Evolutionary conservation across 305 asterid genomes (phyloP).

Genomic region (Lippia alba): DNA sequence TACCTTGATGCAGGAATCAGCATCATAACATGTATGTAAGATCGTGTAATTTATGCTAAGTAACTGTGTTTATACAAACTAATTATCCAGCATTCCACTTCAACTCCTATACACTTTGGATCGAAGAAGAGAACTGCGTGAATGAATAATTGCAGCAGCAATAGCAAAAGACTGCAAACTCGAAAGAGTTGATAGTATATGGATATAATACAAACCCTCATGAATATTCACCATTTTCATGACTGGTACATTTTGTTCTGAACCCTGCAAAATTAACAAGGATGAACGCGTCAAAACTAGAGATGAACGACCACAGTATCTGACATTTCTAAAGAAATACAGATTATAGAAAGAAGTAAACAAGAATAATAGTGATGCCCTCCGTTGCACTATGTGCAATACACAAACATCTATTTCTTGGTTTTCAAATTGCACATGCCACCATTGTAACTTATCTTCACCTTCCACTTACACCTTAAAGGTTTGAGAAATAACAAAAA

Average conservation of each 20-base stretch:
- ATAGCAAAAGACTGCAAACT: constrained; percentile 80
- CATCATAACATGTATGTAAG: constrained; percentile 20
- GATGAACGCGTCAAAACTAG: neutral
- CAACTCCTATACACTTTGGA: constrained; percentile 63
- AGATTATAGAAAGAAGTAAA: no score
- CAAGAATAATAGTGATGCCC: neutral
- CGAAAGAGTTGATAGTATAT: constrained; percentile 75
- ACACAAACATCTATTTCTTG: no score
- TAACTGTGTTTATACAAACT: constrained; percentile 33
- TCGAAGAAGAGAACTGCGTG: constrained; percentile 56
- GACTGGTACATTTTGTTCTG: constrained; percentile 55
- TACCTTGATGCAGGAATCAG: constrained; percentile 22
- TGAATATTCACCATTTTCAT: constrained; percentile 83
- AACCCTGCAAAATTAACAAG: constrained; percentile 58
- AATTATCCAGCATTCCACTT: constrained; percentile 23
- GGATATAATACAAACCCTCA: constrained; percentile 67
- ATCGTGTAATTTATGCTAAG: constrained; percentile 15
- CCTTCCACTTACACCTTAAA: no score
- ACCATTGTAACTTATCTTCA: no score
- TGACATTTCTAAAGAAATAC: no score
- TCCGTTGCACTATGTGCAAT: neutral
- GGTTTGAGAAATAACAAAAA: no score
- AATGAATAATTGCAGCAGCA: constrained; percentile 79
- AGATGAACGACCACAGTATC: no score
- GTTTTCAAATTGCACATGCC: no score